These are phyloP conservation scores for Candida sp. DNA, from an alignment of 1,139 yeast species.

Conservation along the genomic window DNA sequence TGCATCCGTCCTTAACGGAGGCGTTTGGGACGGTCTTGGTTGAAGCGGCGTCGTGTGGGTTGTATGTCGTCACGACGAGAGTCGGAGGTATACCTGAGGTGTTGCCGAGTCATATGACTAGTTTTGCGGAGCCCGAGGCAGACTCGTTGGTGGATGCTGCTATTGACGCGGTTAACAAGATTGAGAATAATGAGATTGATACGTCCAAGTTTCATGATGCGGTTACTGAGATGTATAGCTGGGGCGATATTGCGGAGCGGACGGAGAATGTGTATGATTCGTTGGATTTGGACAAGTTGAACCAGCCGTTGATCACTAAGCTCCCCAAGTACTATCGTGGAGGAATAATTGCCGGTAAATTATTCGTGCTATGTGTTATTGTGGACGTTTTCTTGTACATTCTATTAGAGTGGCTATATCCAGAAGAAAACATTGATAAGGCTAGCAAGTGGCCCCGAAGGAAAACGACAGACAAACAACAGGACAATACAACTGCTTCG, in stretches of 20 bases:
- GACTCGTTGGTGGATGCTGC: constrained; percentile 80
- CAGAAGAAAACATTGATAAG: constrained; percentile 66
- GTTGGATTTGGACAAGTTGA: constrained; percentile 44
- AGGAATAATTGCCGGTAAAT: constrained; percentile 85
- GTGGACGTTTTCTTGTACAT: constrained; percentile 73
- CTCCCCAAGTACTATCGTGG: constrained; percentile 69
- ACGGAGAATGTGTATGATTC: constrained; percentile 83
- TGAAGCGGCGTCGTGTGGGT: constrained; percentile 97
- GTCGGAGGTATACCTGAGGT: constrained; percentile 99
- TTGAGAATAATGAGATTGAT: constrained; percentile 64
- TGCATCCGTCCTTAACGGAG: constrained; percentile 95
- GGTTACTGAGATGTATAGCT: constrained; percentile 84
- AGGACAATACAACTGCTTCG: not conserved
- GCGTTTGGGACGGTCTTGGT: constrained; percentile 98
- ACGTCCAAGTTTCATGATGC: constrained; percentile 80
- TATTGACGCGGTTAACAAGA: constrained; percentile 61
- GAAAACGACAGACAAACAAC: constrained; percentile 18
- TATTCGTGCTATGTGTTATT: constrained; percentile 77
- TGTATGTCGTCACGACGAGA: constrained; percentile 91
- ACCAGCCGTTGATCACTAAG: constrained; percentile 52
- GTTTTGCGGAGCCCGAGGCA: constrained; percentile 84
- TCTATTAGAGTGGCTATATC: constrained; percentile 73
- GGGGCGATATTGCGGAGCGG: constrained; percentile 88
- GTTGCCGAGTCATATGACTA: constrained; percentile 91
- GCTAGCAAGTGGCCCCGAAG: constrained; percentile 91